These are phyloP conservation scores for Cladosporium austrohemisphaericum DNA, from an alignment of 2,329 filamentous ascomycete genomes.

Conservation along the genomic window DNA sequence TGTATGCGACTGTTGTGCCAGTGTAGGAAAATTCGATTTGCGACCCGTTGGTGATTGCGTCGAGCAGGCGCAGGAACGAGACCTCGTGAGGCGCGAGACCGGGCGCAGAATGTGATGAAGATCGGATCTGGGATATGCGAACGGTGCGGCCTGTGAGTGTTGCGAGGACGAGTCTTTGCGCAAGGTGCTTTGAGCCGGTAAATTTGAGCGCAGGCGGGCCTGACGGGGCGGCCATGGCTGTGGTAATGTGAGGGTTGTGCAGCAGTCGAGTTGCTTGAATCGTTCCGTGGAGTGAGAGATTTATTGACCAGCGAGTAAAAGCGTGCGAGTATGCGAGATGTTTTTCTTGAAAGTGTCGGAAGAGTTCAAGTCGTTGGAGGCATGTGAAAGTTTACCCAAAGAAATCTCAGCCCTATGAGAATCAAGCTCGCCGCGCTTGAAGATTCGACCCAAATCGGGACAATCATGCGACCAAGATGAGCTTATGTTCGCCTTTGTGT, in stretches of 20 bases:
- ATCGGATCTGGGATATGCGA: conserved; percentile 90
- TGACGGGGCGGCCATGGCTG: conserved; percentile 27
- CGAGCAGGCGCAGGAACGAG: conserved; percentile 90
- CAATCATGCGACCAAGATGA: too few species aligned
- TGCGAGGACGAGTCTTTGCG: conserved; percentile 79
- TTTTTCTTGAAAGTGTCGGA: too few species aligned
- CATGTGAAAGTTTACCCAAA: too few species aligned
- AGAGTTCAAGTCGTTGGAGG: too few species aligned
- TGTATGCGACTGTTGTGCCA: conserved; percentile 87
- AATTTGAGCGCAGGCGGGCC: conserved; percentile 48
- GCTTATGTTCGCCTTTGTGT: too few species aligned
- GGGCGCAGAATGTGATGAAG: conserved; percentile 77
- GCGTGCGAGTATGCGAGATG: too few species aligned
- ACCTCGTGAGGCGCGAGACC: conserved; percentile 90
- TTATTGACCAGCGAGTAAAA: too few species aligned
- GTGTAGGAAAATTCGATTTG: conserved; percentile 95
- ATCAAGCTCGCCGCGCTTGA: too few species aligned
- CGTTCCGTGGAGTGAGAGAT: too few species aligned
- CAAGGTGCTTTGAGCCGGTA: conserved; percentile 77
- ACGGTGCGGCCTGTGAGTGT: conserved; percentile 86
- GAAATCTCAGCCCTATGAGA: too few species aligned
- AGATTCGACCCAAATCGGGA: too few species aligned
- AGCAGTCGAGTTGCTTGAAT: not conserved
- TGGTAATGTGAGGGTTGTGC: not conserved
- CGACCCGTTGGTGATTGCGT: conserved; percentile 90